Conservation (phyloP, 805 yeast genomes). For the Cyberlindnera euphorbiae region DNA sequence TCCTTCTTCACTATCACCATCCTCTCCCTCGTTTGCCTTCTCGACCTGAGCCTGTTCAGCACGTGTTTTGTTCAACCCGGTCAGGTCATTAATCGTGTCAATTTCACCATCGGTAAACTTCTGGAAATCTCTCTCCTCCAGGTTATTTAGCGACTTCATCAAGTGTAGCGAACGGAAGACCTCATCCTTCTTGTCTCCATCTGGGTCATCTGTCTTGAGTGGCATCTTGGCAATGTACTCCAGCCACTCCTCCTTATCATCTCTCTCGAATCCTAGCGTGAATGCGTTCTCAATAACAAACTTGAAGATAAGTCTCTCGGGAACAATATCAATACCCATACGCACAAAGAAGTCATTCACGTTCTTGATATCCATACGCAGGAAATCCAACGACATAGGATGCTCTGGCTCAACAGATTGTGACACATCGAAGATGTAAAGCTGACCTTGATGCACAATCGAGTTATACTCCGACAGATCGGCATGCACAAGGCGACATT, state of each 20-base stretch:
- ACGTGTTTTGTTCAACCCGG: constrained; percentile 30
- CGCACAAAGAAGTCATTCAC: constrained; percentile 81
- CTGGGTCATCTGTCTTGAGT: constrained; percentile 44
- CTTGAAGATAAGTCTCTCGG: constrained; percentile 78
- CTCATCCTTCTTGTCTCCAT: constrained; percentile 71
- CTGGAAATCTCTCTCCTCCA: constrained; percentile 86
- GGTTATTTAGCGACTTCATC: constrained; percentile 72
- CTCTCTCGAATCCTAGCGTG: constrained; percentile 35
- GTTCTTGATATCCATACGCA: constrained; percentile 96
- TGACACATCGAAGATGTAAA: constrained; percentile 92
- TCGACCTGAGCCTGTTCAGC: constrained; percentile 26
- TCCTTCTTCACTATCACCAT: constrained; percentile 23
- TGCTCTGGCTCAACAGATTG: constrained; percentile 98
- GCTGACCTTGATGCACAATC: constrained; percentile 70
- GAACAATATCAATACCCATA: constrained; percentile 68
- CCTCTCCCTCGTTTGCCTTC: constrained; percentile 22
- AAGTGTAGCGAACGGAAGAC: constrained; percentile 78
- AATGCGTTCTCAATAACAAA: constrained; percentile 54
- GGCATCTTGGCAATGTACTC: constrained; percentile 50
- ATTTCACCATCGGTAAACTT: constrained; percentile 77
- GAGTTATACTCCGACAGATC: constrained; percentile 94
- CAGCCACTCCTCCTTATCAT: constrained; percentile 32
- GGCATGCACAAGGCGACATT: constrained; percentile 90
- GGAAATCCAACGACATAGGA: constrained; percentile 91
- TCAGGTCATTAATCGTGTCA: constrained; percentile 65